Evolutionary conservation across 371 early-diverging fungal genomes (phyloP).

Genomic region (Mortierella polycephala): DNA sequence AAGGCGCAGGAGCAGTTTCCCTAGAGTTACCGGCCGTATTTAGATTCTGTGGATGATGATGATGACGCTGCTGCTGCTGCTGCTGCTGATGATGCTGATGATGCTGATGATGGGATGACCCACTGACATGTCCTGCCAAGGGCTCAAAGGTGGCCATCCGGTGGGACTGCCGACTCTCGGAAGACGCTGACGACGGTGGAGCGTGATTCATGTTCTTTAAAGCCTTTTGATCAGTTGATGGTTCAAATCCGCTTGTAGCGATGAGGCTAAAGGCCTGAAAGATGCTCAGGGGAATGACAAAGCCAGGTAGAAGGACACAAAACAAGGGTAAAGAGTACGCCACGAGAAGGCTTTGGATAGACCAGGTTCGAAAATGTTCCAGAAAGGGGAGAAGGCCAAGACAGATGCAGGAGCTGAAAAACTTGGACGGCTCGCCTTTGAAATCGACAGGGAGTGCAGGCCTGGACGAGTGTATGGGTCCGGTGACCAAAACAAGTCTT

Average conservation of each 20-base stretch:
- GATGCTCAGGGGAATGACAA: constrained; percentile 30
- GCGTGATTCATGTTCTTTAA: neutral
- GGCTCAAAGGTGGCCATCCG: neutral
- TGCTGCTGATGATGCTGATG: constrained; percentile 10
- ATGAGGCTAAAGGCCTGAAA: constrained; percentile 34
- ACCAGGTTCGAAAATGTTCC: constrained; percentile 4
- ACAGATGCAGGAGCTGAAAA: constrained; percentile 1
- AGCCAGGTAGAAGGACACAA: constrained; percentile 26
- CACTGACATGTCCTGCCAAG: neutral
- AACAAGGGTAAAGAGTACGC: constrained; percentile 41
- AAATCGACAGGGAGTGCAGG: neutral
- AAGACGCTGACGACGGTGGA: constrained; percentile 2
- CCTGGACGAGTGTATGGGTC: neutral
- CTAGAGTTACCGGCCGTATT: neutral
- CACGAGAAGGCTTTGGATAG: constrained; percentile 29
- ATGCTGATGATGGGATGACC: neutral
- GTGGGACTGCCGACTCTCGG: neutral
- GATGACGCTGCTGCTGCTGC: constrained; percentile 2
- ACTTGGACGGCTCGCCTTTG: neutral
- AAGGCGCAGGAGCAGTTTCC: neutral
- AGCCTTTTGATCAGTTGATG: neutral
- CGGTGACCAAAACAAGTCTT: constrained; percentile 10
- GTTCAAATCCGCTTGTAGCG: constrained; percentile 7
- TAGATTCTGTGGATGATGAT: constrained; percentile 2
- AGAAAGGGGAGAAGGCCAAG: constrained; percentile 7